These are phyloP conservation scores for Venturia carpophila DNA, from an alignment of 2,329 filamentous ascomycete species.

Conservation along the genomic window DNA sequence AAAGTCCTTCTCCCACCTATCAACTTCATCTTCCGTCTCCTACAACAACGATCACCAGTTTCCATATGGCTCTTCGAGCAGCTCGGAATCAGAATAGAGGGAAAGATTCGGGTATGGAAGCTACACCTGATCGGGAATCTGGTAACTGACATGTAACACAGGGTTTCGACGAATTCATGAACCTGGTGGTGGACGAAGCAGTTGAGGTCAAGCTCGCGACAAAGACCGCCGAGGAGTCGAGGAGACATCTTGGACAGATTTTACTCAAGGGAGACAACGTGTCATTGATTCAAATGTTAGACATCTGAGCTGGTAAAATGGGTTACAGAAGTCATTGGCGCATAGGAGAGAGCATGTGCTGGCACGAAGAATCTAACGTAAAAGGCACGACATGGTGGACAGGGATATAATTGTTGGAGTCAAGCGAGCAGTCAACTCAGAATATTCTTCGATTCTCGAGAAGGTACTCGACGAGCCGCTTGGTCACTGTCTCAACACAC, in stretches of 20 bases:
- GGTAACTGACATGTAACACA: constrained; percentile 32
- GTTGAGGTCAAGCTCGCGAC: constrained; percentile 82
- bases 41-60: constrained; percentile 75
- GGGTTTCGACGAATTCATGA: constrained; percentile 99
- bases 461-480: not conserved
- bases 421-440: not conserved
- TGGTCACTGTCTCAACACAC: constrained; percentile 27
- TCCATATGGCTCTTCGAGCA: constrained; percentile 98
- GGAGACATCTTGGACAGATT: constrained; percentile 74
- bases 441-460: not conserved
- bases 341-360: not conserved
- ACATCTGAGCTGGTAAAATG: constrained; percentile 2
- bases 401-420: not conserved
- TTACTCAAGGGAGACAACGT: constrained; percentile 85
- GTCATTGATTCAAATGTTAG: constrained; percentile 57
- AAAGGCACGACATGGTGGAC: not conserved
- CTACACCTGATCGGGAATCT: not conserved
- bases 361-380: not conserved
- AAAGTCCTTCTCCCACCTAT: constrained; percentile 68
- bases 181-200: constrained; percentile 91
- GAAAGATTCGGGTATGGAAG: constrained; percentile 75
- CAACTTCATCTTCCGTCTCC: constrained; percentile 90
- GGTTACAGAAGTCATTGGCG: not conserved
- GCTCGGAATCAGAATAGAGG: constrained; percentile 86
- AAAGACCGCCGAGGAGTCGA: constrained; percentile 67